Evolutionary conservation across 208 protist genomes (phyloP), one percentile per base, ranked within the genome.

Genomic region (Wallacemonas collosoma): DNA sequence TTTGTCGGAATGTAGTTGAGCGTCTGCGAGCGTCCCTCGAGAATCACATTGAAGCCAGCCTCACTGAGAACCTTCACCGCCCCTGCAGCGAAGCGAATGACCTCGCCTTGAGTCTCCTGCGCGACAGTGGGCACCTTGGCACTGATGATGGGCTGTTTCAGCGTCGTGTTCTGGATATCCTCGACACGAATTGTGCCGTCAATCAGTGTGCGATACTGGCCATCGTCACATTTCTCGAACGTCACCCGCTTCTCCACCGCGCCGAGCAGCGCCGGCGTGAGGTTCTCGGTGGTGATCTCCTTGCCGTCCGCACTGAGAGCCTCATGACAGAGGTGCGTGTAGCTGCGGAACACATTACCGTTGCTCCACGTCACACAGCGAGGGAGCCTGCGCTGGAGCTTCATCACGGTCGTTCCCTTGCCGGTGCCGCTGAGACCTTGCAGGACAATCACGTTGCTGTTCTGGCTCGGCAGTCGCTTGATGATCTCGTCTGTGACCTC

Each of bases 341-440:
- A 95, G 77, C 90, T 87, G 57, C 94, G 87, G 76, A 98, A 98
- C 12, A 98, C 86, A 69, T 97, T 97, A 45, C 94, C 94, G 71
- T 97, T 97, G 73, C 92, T 97, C 94, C 94, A 97, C 55, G 89
- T 82, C 12, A 96, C 85, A 51, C 89, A 95, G 47, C 81, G 77
- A 2, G 94, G 92, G 40, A 98, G 88, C 51, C 64, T 61, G 17
- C 80, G 44, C 66, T 90, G 77, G 51, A 98, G 82, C 66, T 91
- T 94, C 39, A 55, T 48, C 65, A 94, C 91, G 1, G 94, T 98
- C 17, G 94, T 97, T 11, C 92, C 94, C 70, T 98, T 98, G 39
- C 94, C 94, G 4, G 94, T 98, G 41, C 94, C 94, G 48, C 86
- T 94, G 45, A 98, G 83, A 11, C 94, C 94, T 63, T 98, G 92